phyloP scores from a whole-genome alignment of 202 grass and related monocot species.

The Setaria italica region DNA sequence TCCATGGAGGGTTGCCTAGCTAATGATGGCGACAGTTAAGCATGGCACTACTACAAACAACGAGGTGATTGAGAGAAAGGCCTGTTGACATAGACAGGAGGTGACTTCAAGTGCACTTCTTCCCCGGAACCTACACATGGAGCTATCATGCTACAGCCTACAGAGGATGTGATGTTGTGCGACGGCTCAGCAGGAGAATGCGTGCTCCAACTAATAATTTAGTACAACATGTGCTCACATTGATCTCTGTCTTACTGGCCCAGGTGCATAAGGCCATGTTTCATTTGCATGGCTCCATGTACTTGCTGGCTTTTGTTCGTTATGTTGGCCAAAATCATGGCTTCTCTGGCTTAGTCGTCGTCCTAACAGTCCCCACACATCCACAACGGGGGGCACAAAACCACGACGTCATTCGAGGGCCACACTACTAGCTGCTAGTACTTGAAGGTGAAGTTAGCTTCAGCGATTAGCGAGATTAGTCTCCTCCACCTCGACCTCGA shows the following conservation, averaged over 20 bases:
- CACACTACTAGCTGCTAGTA: neutral
- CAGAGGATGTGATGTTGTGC: neutral
- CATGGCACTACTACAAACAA: neutral
- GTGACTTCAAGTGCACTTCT: slow-evolving; percentile 80
- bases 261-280: neutral
- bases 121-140: neutral
- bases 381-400: neutral
- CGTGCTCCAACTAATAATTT: slow-evolving; percentile 21
- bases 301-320: neutral
- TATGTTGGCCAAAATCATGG: no score
- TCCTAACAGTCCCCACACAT: neutral
- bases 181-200: slow-evolving; percentile 13
- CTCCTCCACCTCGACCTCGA: neutral
- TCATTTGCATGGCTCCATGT: no score
- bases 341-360: neutral
- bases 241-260: neutral
- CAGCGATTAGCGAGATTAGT: neutral
- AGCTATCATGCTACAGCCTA: neutral
- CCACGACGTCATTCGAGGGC: no score
- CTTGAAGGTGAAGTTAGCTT: slow-evolving; percentile 20
- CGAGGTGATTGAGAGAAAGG: neutral
- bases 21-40: slow-evolving; percentile 68
- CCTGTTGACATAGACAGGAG: slow-evolving; percentile 33
- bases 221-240: neutral
- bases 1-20: slow-evolving; percentile 2